A percentile compares a stretch with the other conserved stretches of the same genome.
Evolutionary conservation across 2,329 filamentous ascomycete genomes (phyloP).

Genomic region (Dactylellina sp.): DNA sequence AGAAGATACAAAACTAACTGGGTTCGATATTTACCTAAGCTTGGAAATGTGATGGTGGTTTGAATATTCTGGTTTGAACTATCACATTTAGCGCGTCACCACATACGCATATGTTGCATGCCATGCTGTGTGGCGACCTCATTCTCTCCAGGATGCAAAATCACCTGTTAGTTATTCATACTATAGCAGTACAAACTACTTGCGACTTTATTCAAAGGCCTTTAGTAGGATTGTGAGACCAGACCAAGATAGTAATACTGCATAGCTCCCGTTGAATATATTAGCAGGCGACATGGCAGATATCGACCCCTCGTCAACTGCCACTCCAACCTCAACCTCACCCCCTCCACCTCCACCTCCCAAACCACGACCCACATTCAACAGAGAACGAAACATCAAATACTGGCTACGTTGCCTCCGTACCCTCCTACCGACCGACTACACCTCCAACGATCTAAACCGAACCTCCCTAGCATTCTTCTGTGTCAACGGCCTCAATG

Average conservation of each 20-base stretch:
- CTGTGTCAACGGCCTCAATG: conserved; percentile 83
- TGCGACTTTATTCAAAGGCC: no score
- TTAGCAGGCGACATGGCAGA: conserved; percentile 21
- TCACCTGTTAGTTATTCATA: no score
- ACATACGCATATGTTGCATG: neutral
- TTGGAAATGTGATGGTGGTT: no score
- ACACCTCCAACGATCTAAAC: conserved; percentile 89
- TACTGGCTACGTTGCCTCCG: conserved; percentile 94
- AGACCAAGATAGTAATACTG: no score
- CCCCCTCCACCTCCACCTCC: conserved; percentile 16
- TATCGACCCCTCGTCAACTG: conserved; percentile 29
- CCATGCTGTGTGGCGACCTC: no score
- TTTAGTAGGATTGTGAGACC: no score
- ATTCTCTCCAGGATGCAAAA: no score
- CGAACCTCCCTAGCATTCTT: conserved; percentile 92
- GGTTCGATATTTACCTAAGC: no score
- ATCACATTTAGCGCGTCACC: neutral
- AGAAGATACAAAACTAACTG: no score
- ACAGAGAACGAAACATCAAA: conserved; percentile 78
- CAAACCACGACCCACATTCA: conserved; percentile 63
- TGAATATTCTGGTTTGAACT: no score
- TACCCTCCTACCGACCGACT: conserved; percentile 81
- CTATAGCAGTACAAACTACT: no score
- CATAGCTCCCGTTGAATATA: no score
- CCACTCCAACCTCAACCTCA: conserved; percentile 26